These are phyloP conservation scores for Musa schizocarpa DNA, from an alignment of 176 grass and related monocot genomes.

Conservation along the genomic window DNA sequence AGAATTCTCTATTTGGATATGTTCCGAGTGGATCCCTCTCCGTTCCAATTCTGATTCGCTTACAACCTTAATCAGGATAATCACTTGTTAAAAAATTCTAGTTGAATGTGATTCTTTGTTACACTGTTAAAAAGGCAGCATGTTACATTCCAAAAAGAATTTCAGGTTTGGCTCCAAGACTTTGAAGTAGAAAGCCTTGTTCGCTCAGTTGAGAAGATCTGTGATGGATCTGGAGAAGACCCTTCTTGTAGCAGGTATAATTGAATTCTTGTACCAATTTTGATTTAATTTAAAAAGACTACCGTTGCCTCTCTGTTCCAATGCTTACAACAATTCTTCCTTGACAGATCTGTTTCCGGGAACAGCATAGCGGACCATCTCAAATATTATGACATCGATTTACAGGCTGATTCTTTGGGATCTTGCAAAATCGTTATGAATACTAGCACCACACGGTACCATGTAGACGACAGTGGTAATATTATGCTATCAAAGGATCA, in stretches of 20 bases:
- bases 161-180: conserved; percentile 70
- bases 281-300: conserved; percentile 29
- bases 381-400: conserved; percentile 52
- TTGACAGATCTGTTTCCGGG: conserved; percentile 51
- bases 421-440: conserved; percentile 53
- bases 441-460: conserved; percentile 21
- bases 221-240: conserved; percentile 80
- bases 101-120: not conserved
- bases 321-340: not conserved
- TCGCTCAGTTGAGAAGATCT: conserved; percentile 44
- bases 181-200: conserved; percentile 34
- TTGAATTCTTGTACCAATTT: not conserved
- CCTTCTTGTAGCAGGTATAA: conserved; percentile 73
- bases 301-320: not conserved
- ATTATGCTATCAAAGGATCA: conserved; percentile 23
- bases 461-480: conserved; percentile 13
- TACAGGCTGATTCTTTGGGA: conserved; percentile 54
- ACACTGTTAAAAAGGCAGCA: not conserved
- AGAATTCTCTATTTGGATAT: not conserved
- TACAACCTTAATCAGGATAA: not conserved
- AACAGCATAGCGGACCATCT: conserved; percentile 76
- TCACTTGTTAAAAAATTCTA: not conserved
- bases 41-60: not conserved
- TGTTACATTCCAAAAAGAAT: not conserved
- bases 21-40: not conserved